These are phyloP conservation scores for Platanthera zijinensis DNA, from an alignment of 106 monocot species.

Conservation along the genomic window DNA sequence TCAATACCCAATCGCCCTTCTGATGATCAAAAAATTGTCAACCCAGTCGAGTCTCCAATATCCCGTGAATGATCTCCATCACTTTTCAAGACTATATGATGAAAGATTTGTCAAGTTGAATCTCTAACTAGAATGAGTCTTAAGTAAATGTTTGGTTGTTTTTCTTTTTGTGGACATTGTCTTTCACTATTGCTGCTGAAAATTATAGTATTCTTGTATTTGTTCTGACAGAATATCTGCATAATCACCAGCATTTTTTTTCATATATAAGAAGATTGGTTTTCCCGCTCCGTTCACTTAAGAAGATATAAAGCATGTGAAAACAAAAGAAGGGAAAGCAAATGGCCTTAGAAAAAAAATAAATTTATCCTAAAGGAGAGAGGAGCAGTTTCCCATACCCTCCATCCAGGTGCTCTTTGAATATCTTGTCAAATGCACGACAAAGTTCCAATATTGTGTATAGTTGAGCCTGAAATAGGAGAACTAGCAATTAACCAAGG, in stretches of 20 bases:
- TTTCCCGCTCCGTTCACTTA: neutral
- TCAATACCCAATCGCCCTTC: too few relatives aligned
- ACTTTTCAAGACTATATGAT: too few relatives aligned
- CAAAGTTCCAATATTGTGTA: constrained; percentile 99
- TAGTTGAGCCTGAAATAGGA: constrained; percentile 71
- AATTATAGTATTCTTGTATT: neutral
- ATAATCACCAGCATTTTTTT: neutral
- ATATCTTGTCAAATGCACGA: constrained; percentile 94
- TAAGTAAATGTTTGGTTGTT: too few relatives aligned
- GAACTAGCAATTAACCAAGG: neutral
- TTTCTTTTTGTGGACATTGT: neutral
- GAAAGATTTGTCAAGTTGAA: neutral
- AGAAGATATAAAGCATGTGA: neutral
- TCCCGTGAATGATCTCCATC: too few relatives aligned
- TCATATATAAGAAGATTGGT: neutral
- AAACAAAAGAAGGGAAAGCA: neutral
- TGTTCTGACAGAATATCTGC: neutral
- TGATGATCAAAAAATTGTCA: too few relatives aligned
- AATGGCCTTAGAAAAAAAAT: neutral
- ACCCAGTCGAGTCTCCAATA: too few relatives aligned
- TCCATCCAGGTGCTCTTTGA: constrained; percentile 98
- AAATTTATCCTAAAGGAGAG: neutral
- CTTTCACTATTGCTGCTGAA: neutral
- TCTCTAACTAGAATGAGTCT: neutral
- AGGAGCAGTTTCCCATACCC: constrained; percentile 43